Evolutionary conservation across 2,329 filamentous ascomycete genomes (phyloP).

Genomic region (Fusarium nanum): DNA sequence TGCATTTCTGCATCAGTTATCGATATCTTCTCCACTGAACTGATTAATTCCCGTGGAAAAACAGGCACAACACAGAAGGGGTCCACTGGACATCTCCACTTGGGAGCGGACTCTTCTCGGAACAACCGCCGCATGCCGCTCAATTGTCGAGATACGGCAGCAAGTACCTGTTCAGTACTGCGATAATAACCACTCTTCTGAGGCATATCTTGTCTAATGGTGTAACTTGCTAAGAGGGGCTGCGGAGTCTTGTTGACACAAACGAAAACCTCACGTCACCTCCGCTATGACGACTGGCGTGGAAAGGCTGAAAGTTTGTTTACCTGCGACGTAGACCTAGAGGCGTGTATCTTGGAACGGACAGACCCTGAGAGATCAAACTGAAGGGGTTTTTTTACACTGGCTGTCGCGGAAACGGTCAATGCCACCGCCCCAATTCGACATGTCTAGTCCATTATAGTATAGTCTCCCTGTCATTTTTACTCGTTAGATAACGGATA

Average conservation of each 20-base stretch:
- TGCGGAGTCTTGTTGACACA: slow-evolving; percentile 29
- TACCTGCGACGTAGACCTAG: background rate
- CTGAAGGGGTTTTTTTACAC: slow-evolving; percentile 8
- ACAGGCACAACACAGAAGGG: slow-evolving; percentile 27
- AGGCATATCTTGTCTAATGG: slow-evolving; percentile 37
- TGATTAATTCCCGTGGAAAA: slow-evolving; percentile 31
- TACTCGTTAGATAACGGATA: slow-evolving; percentile 29
- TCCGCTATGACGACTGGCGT: slow-evolving; percentile 25
- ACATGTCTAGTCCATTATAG: slow-evolving; percentile 4
- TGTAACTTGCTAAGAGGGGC: slow-evolving; percentile 39
- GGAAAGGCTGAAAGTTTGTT: slow-evolving; percentile 21
- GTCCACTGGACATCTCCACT: slow-evolving; percentile 24
- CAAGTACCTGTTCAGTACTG: slow-evolving; percentile 2
- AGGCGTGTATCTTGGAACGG: slow-evolving; percentile 4
- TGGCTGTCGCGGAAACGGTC: slow-evolving; percentile 33
- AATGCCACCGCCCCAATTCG: slow-evolving; percentile 30
- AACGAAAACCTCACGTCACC: slow-evolving; percentile 24
- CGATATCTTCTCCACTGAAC: slow-evolving; percentile 7
- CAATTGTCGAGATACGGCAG: slow-evolving; percentile 23
- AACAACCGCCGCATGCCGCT: slow-evolving; percentile 29
- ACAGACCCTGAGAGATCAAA: background rate
- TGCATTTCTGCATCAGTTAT: slow-evolving; percentile 11
- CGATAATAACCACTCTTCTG: slow-evolving; percentile 11
- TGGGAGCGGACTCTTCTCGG: slow-evolving; percentile 40
- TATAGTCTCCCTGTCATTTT: background rate